These are phyloP conservation scores for Maudiozyma turicensis DNA, from an alignment of 805 yeast species.

Conservation along the genomic window DNA sequence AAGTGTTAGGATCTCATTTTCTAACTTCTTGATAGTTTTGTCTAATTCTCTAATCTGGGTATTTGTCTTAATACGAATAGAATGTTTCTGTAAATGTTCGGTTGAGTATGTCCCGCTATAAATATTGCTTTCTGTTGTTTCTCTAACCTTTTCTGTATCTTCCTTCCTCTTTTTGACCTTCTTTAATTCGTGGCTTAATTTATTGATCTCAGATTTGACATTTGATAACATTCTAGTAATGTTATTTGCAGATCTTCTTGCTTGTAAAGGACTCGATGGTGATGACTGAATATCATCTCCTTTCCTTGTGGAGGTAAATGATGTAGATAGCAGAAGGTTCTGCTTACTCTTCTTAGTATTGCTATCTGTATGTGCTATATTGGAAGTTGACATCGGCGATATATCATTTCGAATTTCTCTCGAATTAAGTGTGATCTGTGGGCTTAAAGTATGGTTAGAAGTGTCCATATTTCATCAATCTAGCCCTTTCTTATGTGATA, in stretches of 20 bases:
- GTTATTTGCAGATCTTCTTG: conserved; percentile 18
- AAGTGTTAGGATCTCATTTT: conserved; percentile 17
- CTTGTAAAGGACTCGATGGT: conserved; percentile 23
- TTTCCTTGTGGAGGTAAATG: conserved; percentile 26
- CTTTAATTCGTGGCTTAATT: conserved; percentile 15
- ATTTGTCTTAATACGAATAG: conserved; percentile 26
- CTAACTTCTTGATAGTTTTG: conserved; percentile 21
- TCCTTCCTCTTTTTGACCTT: conserved; percentile 17
- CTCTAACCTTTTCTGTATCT: conserved; percentile 18
- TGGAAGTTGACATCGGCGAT: conserved; percentile 1
- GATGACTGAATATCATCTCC: conserved; percentile 17
- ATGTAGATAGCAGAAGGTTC: conserved; percentile 26
- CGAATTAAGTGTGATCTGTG: background rate
- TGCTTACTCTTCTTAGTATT: conserved; percentile 14
- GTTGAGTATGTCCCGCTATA: conserved; percentile 29
- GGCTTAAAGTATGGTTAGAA: background rate
- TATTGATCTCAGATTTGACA: conserved; percentile 17
- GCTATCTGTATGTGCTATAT: conserved; percentile 3
- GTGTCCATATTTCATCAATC: background rate
- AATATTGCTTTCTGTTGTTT: conserved; percentile 24
- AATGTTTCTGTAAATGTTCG: conserved; percentile 29
- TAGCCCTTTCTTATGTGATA: background rate
- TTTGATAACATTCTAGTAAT: conserved; percentile 14
- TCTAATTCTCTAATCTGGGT: conserved; percentile 27
- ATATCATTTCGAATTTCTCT: background rate